Conservation (phyloP, 2,329 filamentous ascomycete genomes). For the Hypomyces perniciosus region DNA sequence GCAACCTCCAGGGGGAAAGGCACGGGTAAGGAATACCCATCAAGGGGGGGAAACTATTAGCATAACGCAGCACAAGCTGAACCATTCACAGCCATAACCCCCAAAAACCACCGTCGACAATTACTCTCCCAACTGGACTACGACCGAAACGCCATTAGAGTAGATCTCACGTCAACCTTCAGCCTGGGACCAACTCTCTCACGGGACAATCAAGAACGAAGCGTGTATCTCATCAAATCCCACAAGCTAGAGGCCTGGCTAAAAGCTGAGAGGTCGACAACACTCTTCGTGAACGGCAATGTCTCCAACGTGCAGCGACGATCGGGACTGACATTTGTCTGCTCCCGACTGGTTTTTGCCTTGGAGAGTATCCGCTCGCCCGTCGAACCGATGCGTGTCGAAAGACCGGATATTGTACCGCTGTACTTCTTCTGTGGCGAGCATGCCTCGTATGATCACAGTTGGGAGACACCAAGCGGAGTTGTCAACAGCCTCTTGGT, state of each 20-base stretch:
- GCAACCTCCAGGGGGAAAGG: too few relatives aligned
- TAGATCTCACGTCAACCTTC: neutral
- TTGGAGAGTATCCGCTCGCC: neutral
- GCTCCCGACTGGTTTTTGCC: neutral
- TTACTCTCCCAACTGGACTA: neutral
- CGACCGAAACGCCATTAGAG: neutral
- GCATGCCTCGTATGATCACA: neutral
- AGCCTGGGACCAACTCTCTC: neutral
- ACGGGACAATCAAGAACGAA: neutral
- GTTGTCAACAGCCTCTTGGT: neutral
- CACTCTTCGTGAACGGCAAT: neutral
- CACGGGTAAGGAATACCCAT: neutral
- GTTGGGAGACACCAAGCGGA: neutral
- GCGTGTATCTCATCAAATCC: neutral
- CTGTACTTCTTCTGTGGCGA: neutral
- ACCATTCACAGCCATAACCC: neutral
- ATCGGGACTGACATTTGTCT: neutral
- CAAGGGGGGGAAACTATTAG: too few relatives aligned
- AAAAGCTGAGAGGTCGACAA: neutral
- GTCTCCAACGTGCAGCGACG: neutral
- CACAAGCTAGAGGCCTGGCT: neutral
- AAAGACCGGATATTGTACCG: neutral
- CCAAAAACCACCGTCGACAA: neutral
- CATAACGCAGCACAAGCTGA: too few relatives aligned
- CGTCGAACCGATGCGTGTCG: neutral